Base-by-base conservation (phyloP, 805 yeast species). In the Cyberlindnera mississippiensis region DNA sequence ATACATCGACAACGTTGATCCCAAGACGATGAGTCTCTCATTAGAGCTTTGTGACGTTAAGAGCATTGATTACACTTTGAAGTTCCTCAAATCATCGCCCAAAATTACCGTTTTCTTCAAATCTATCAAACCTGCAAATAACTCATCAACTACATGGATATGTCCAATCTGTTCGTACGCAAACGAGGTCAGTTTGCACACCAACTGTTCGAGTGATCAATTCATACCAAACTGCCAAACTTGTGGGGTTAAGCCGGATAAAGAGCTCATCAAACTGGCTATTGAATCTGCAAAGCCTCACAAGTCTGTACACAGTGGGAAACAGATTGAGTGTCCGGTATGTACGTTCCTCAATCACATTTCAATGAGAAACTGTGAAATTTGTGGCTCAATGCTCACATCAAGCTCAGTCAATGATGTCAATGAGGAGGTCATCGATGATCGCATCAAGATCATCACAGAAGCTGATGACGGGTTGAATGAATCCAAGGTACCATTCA, bases 341-440 rank as follows among this genome's bases (percentile, higher is more conserved):
- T 86, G 95, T 52, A 86, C 98, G 0, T 91, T 89, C 55, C 64
- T 78, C 11, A 93, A 91, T 59, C 96, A 90, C 60, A 85, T 89
- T 0, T 77, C 85, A 3, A 68, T 91, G 69, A 62, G 70, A 28
- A 71, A 69, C 48, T 91, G 99, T 62, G 99, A 91, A 61, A 73
- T 93, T 57, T 91, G 98, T 64, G 96, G 96, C 0, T 68, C 82
- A 0, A 67, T 68, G 16, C 58, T 82, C 62, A 64, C 4, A 42
- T 52, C 40, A 38, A 62, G 55, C 32, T 56, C 52, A 18, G n/a
- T n/a, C n/a, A n/a, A n/a, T n/a, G n/a, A n/a, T n/a, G n/a, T n/a
- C n/a, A n/a, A 38, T 28, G 52, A 42, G 41, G 58, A 54, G 19
- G 67, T 52, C 2, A 53, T 52, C 37, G 61, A 53, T 28, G 69